Percentiles rank a stretch among this genome's conserved stretches.
phyloP scores from a whole-genome alignment of 2,329 filamentous ascomycete genomes.

The Zymoseptoria passerinii region DNA sequence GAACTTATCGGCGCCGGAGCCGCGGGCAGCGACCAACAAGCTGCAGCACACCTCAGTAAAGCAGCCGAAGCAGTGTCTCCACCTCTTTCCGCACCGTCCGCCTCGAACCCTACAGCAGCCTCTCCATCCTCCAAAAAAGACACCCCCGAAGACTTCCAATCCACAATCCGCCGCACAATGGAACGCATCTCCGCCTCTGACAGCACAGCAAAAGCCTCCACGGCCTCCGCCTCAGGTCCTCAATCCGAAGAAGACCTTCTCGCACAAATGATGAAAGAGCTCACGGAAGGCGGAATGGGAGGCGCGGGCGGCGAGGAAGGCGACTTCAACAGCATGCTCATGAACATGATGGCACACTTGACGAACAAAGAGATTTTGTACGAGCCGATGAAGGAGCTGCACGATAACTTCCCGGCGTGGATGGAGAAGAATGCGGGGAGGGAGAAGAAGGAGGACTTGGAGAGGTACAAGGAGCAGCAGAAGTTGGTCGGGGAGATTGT shows the following conservation, averaged over 20 bases:
- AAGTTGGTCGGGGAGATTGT: constrained; percentile 77
- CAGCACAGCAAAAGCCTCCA: constrained; percentile 72
- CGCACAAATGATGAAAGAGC: constrained; percentile 84
- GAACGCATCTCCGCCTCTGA: constrained; percentile 89
- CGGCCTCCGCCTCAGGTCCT: constrained; percentile 46
- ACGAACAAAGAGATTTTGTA: constrained; percentile 98
- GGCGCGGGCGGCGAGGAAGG: constrained; percentile 54
- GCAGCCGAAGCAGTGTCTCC: constrained; percentile 25
- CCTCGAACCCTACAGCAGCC: constrained; percentile 13
- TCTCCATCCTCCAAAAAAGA: constrained; percentile 4
- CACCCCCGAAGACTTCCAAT: constrained; percentile 59
- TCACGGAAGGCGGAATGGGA: constrained; percentile 53
- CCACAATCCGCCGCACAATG: constrained; percentile 89
- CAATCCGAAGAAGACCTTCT: constrained; percentile 69
- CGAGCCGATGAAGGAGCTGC: constrained; percentile 95
- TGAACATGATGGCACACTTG: constrained; percentile 98
- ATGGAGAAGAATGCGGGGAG: constrained; percentile 68
- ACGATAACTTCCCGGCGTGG: constrained; percentile 89
- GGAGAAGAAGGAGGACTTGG: constrained; percentile 59
- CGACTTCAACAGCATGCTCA: constrained; percentile 87
- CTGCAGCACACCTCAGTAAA: constrained; percentile 26
- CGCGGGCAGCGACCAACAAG: constrained; percentile 27
- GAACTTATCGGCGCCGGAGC: constrained; percentile 47
- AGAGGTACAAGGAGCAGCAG: constrained; percentile 75
- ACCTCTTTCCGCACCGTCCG: constrained; percentile 7